Percentiles rank a stretch among this genome's conserved stretches.
Evolutionary conservation across 2,329 filamentous ascomycete genomes (phyloP).

Genomic region (Fonsecaea multimorphosa): DNA sequence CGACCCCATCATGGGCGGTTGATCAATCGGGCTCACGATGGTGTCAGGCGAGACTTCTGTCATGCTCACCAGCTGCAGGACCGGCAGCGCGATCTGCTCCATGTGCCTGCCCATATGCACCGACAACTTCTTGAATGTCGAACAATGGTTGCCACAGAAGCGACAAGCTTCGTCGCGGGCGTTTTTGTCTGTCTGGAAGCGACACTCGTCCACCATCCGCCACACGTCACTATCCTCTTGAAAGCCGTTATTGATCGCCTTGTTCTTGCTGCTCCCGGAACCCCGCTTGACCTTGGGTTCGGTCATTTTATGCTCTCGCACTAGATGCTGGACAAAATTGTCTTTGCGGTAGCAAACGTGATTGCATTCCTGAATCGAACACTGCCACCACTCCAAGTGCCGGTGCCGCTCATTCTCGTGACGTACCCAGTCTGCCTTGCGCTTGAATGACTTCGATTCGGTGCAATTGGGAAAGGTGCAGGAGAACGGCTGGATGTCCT

Average conservation of each 20-base stretch:
- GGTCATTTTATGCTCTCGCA: constrained; percentile 84
- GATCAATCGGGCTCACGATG: constrained; percentile 71
- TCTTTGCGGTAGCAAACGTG: constrained; percentile 87
- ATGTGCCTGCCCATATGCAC: constrained; percentile 95
- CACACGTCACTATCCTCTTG: constrained; percentile 68
- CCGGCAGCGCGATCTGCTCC: constrained; percentile 86
- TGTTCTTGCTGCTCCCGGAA: constrained; percentile 66
- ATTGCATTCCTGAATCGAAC: constrained; percentile 77
- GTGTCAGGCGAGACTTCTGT: constrained; percentile 59
- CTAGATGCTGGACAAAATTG: constrained; percentile 91
- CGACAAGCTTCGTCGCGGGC: constrained; percentile 81
- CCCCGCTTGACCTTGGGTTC: constrained; percentile 83
- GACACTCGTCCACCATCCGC: constrained; percentile 79
- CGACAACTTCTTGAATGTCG: constrained; percentile 89
- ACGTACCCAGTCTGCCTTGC: constrained; percentile 93
- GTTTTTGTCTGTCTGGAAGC: constrained; percentile 67
- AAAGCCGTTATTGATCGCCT: constrained; percentile 40
- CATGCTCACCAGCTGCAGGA: constrained; percentile 62
- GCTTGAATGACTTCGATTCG: constrained; percentile 90
- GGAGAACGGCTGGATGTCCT: constrained; percentile 90
- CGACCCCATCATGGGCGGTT: constrained; percentile 51
- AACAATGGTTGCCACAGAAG: constrained; percentile 82
- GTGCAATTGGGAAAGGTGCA: constrained; percentile 85
- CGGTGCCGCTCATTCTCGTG: constrained; percentile 92
- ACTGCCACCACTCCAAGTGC: constrained; percentile 89